Conservation (phyloP, 1,139 yeast species). For the Magnusiomyces magnusii region DNA sequence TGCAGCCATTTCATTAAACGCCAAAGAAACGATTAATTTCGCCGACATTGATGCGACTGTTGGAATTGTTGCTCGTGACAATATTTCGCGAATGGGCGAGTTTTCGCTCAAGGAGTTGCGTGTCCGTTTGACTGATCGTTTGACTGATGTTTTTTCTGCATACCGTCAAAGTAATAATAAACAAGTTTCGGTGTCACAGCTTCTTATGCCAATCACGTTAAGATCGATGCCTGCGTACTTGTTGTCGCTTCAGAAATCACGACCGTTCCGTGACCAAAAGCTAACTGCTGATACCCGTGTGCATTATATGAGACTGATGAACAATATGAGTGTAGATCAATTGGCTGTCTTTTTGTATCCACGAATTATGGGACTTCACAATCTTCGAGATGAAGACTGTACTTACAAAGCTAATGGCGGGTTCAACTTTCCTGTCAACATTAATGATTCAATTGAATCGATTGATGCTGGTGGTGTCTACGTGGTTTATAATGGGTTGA, state of each 20-base stretch:
- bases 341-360: conserved; percentile 72
- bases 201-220: conserved; percentile 76
- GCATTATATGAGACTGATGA: conserved; percentile 48
- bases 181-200: conserved; percentile 50
- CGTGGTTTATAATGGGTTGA: conserved; percentile 62
- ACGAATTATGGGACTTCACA: conserved; percentile 66
- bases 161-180: conserved; percentile 49
- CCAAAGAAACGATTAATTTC: conserved; percentile 67
- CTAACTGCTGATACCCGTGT: conserved; percentile 45
- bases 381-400: conserved; percentile 46
- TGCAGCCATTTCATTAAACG: conserved; percentile 71
- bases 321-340: conserved; percentile 50
- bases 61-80: conserved; percentile 66
- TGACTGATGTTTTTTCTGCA: conserved; percentile 68
- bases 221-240: conserved; percentile 63
- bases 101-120: conserved; percentile 54
- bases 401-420: conserved; percentile 38
- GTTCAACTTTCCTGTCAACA: conserved; percentile 46
- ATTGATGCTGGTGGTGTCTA: conserved; percentile 70
- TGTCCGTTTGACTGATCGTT: conserved; percentile 52
- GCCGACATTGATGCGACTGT: conserved; percentile 79
- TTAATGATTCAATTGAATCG: conserved; percentile 41
- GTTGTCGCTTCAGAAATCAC: conserved; percentile 61
- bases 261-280: conserved; percentile 46
- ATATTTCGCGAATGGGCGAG: conserved; percentile 50